These are phyloP conservation scores for Pythium plurisporium DNA, from an alignment of 352 stramenopile species.

Conservation along the genomic window DNA sequence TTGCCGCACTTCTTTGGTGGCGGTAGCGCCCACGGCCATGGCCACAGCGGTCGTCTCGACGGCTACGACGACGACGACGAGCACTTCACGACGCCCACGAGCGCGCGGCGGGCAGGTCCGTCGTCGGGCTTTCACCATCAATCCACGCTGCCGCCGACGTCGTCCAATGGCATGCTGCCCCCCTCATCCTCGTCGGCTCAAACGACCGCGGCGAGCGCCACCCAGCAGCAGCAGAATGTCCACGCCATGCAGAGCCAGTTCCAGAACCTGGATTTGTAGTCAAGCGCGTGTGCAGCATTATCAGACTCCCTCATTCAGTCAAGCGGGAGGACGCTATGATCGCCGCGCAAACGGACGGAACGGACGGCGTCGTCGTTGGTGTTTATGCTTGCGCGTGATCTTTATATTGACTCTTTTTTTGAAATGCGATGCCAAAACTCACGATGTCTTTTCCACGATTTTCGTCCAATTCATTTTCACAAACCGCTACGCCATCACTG, in stretches of 20 bases:
- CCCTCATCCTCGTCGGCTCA: constrained; percentile 1
- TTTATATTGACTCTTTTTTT: constrained; percentile 1
- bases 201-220: constrained; percentile 34
- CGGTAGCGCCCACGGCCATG: constrained; percentile 42
- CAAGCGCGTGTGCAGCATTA: constrained; percentile 21
- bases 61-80: constrained; percentile 67
- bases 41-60: constrained; percentile 47
- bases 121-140: constrained; percentile 30
- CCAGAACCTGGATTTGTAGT: constrained; percentile 80
- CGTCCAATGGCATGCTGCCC: neutral
- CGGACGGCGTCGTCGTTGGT: neutral
- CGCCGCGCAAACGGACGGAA: neutral
- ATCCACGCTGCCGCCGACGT: constrained; percentile 17
- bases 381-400: constrained; percentile 1
- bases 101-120: constrained; percentile 66
- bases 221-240: constrained; percentile 25
- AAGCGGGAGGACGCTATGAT: neutral
- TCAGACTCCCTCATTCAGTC: neutral
- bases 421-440: too few relatives aligned
- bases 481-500: neutral
- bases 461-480: neutral
- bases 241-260: constrained; percentile 34
- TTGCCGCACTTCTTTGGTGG: constrained; percentile 77
- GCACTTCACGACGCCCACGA: constrained; percentile 54
- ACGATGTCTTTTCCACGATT: neutral